Conservation (phyloP, 2,329 filamentous ascomycete genomes). For the Cyphellophora europaea region DNA sequence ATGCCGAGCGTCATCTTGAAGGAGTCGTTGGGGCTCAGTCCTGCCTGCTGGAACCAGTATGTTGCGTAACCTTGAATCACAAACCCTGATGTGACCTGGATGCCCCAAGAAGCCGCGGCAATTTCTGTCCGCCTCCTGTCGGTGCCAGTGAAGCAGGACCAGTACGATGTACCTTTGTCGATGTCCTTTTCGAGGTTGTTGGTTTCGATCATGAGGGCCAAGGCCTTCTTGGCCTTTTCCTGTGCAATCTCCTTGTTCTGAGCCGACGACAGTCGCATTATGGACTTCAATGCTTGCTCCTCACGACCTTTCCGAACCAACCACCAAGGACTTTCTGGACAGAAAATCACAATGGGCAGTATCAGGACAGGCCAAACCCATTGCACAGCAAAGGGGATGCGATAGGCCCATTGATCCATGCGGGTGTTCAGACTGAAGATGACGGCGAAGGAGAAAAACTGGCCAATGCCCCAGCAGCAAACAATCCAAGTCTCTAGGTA, state of each 20-base stretch:
- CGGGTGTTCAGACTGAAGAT: constrained; percentile 23
- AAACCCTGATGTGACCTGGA: constrained; percentile 23
- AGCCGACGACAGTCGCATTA: constrained; percentile 22
- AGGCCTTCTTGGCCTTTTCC: constrained; percentile 20
- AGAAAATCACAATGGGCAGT: constrained; percentile 31
- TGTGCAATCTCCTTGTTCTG: constrained; percentile 13
- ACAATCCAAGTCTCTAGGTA: constrained; percentile 28
- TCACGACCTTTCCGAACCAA: constrained; percentile 25
- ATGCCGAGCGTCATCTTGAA: constrained; percentile 41
- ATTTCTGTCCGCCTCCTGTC: constrained; percentile 32
- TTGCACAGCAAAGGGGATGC: constrained; percentile 31
- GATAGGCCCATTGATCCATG: constrained; percentile 26
- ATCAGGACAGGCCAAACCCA: constrained; percentile 43
- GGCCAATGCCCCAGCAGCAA: constrained; percentile 29
- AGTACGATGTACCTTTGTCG: constrained; percentile 17
- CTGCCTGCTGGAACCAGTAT: constrained; percentile 27
- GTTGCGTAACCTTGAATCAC: constrained; percentile 50
- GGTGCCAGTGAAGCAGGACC: constrained; percentile 22
- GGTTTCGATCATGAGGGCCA: constrained; percentile 29
- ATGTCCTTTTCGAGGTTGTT: constrained; percentile 21
- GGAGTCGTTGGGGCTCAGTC: constrained; percentile 21
- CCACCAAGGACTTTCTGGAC: constrained; percentile 29
- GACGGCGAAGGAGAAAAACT: constrained; percentile 22
- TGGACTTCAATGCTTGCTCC: constrained; percentile 23
- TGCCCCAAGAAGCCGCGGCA: constrained; percentile 25